Evolutionary conservation across 2,329 filamentous ascomycete genomes (phyloP).

Genomic region (Anisogramma anomala): DNA sequence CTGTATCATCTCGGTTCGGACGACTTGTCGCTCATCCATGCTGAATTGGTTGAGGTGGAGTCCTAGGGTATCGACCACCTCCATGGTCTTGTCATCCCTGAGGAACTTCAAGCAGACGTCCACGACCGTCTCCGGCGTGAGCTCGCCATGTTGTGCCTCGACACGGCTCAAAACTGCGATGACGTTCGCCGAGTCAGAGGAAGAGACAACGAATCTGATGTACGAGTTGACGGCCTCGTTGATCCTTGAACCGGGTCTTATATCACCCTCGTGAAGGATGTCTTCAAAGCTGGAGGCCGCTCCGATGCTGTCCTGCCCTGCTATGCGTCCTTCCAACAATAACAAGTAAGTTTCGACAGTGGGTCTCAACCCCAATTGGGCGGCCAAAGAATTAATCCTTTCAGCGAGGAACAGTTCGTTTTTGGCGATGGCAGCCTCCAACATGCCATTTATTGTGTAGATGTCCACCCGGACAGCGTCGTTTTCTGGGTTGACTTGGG

Average conservation of each 20-base stretch:
- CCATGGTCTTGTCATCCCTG: constrained; percentile 61
- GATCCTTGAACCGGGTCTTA: constrained; percentile 33
- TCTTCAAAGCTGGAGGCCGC: constrained; percentile 54
- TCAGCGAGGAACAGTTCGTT: constrained; percentile 62
- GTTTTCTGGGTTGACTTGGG: constrained; percentile 34
- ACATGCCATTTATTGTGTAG: constrained; percentile 63
- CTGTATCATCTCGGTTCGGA: constrained; percentile 53
- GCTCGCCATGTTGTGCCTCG: constrained; percentile 54
- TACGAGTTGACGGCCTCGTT: constrained; percentile 59
- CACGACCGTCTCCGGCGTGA: constrained; percentile 65
- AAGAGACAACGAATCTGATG: constrained; percentile 54
- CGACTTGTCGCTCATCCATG: constrained; percentile 52
- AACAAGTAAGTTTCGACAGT: constrained; percentile 62
- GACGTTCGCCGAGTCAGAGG: constrained; percentile 58
- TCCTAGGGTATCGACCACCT: constrained; percentile 73
- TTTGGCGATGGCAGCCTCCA: constrained; percentile 59
- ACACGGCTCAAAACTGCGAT: constrained; percentile 62
- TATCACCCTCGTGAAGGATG: constrained; percentile 38
- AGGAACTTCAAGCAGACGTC: constrained; percentile 65
- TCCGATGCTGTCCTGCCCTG: constrained; percentile 58
- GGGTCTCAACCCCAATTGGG: constrained; percentile 52
- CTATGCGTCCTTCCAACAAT: constrained; percentile 65
- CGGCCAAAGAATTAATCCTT: constrained; percentile 56
- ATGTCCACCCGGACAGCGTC: constrained; percentile 47
- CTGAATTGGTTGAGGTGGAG: constrained; percentile 61